A percentile compares a stretch with the other conserved stretches of the same genome.
Conservation (phyloP, 495 filamentous ascomycete genomes). For the Penicillium argentinense region DNA sequence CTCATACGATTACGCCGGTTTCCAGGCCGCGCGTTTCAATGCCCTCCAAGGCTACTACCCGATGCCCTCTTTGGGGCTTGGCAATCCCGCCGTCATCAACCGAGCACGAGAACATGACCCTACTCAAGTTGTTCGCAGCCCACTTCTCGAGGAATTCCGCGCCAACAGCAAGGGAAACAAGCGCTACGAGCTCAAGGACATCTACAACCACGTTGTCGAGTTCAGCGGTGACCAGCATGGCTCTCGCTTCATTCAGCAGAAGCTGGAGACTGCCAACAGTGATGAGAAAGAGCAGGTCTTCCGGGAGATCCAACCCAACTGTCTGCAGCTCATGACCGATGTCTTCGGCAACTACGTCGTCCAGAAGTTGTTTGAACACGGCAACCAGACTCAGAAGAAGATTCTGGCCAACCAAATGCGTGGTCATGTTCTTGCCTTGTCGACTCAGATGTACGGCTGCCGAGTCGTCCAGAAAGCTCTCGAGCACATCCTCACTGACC, state of each 20-base stretch:
- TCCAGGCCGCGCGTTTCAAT: conserved; percentile 38
- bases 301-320: conserved; percentile 77
- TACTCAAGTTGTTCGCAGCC: conserved; percentile 64
- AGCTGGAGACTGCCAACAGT: conserved; percentile 91
- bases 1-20: conserved; percentile 42
- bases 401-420: conserved; percentile 83
- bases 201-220: conserved; percentile 86
- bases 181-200: conserved; percentile 87
- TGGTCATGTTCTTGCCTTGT: conserved; percentile 73
- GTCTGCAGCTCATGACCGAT: conserved; percentile 88
- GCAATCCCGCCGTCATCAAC: conserved; percentile 40
- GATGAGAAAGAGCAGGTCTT: conserved; percentile 97
- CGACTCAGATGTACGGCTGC: conserved; percentile 91
- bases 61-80: conserved; percentile 22
- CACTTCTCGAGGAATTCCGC: conserved; percentile 77
- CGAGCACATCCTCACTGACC: conserved; percentile 86
- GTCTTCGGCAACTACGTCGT: conserved; percentile 99
- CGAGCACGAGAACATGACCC: conserved; percentile 65
- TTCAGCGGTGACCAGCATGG: conserved; percentile 96
- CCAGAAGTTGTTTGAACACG: conserved; percentile 97
- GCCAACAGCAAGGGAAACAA: conserved; percentile 72
- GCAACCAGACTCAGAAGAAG: conserved; percentile 91
- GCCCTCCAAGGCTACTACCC: conserved; percentile 36
- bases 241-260: conserved; percentile 93
- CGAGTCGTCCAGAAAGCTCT: conserved; percentile 97